Conservation (phyloP, 2,329 filamentous ascomycete species). For the Venturia aucupariae region DNA sequence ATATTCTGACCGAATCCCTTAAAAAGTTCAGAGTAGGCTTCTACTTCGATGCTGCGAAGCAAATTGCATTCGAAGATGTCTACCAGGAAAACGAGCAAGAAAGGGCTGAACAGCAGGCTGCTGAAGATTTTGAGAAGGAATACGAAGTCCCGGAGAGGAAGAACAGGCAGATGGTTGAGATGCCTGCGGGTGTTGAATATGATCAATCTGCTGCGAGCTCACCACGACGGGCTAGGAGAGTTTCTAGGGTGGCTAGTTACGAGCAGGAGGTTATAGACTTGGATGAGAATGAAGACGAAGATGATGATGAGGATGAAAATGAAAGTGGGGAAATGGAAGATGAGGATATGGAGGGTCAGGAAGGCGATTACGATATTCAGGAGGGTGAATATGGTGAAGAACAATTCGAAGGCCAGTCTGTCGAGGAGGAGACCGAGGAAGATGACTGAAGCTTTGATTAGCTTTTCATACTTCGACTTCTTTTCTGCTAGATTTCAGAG, state of each 20-base stretch:
- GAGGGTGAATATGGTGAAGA: background rate
- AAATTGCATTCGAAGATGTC: slow-evolving; percentile 1
- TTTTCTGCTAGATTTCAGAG: background rate
- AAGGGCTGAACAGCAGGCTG: background rate
- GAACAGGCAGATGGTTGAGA: slow-evolving; percentile 4
- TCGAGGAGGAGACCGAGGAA: slow-evolving; percentile 1
- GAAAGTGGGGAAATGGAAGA: background rate
- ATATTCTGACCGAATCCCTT: slow-evolving; percentile 53
- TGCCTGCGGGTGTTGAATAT: background rate
- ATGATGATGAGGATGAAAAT: too few relatives aligned
- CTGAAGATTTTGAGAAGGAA: background rate
- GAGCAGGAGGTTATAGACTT: background rate
- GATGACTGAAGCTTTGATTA: background rate
- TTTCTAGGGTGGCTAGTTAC: slow-evolving; percentile 4
- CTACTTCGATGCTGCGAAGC: slow-evolving; percentile 43
- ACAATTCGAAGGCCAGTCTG: background rate
- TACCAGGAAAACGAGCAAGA: background rate
- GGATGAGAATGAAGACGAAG: background rate
- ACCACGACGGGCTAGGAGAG: background rate
- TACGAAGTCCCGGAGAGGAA: background rate
- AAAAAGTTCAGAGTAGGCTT: slow-evolving; percentile 59
- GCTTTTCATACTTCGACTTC: background rate
- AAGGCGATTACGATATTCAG: background rate
- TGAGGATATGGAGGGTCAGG: slow-evolving; percentile 24
- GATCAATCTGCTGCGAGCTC: background rate